These are phyloP conservation scores for Xylaria palmicola DNA, from an alignment of 495 filamentous ascomycete species.

Conservation along the genomic window DNA sequence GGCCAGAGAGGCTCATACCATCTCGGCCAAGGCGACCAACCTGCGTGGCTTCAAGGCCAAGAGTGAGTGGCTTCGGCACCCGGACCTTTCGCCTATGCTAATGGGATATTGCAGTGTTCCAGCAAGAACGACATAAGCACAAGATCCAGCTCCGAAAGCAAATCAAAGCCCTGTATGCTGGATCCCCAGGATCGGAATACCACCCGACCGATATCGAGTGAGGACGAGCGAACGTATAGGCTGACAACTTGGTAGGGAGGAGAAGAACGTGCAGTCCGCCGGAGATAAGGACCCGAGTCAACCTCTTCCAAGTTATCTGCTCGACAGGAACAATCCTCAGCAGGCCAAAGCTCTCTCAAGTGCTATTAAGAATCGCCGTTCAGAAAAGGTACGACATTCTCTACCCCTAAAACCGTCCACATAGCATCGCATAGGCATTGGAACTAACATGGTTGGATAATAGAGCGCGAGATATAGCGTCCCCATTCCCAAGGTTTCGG, in stretches of 20 bases:
- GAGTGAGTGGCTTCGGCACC: constrained; percentile 16
- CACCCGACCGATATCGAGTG: constrained; percentile 98
- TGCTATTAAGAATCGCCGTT: constrained; percentile 79
- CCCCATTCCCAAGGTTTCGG: constrained; percentile 89
- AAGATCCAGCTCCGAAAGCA: constrained; percentile 99
- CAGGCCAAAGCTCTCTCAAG: constrained; percentile 85
- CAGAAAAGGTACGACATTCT: constrained; percentile 20
- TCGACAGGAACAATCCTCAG: constrained; percentile 81
- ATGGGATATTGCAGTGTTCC: constrained; percentile 8
- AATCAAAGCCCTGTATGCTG: constrained; percentile 64
- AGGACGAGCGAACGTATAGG: constrained; percentile 60
- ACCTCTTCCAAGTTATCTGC: constrained; percentile 81
- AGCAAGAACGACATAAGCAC: constrained; percentile 85
- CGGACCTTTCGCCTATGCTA: neutral
- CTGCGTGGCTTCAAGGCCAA: constrained; percentile 89
- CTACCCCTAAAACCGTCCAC: neutral
- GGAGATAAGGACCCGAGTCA: constrained; percentile 70
- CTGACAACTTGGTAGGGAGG: constrained; percentile 51
- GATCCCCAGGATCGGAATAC: constrained; percentile 86
- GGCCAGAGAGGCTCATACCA: constrained; percentile 84
- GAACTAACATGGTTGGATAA: constrained; percentile 58
- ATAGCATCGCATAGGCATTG: constrained; percentile 31
- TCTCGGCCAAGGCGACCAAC: constrained; percentile 85
- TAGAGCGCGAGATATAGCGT: constrained; percentile 89
- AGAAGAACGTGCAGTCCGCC: constrained; percentile 92